phyloP scores from a whole-genome alignment of 495 filamentous ascomycete genomes.

The Aspergillus kassunensis region DNA sequence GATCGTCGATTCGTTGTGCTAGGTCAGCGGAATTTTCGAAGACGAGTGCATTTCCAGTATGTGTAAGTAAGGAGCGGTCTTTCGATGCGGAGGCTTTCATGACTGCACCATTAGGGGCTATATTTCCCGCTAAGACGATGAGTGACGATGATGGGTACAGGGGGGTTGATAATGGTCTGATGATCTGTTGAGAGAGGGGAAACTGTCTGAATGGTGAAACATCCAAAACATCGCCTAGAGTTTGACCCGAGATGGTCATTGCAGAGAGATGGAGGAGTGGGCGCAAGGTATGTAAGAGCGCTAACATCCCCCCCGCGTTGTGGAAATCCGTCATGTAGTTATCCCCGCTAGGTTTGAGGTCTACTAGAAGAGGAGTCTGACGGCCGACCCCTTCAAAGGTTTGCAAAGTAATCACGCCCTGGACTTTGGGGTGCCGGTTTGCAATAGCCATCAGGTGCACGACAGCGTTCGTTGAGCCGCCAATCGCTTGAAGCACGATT shows the following conservation, averaged over 20 bases:
- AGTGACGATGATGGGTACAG: slow-evolving; percentile 54
- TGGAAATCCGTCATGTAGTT: slow-evolving; percentile 74
- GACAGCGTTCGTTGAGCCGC: slow-evolving; percentile 65
- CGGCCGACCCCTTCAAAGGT: slow-evolving; percentile 59
- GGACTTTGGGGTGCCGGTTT: slow-evolving; percentile 53
- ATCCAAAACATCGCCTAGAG: slow-evolving; percentile 53
- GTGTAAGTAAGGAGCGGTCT: slow-evolving; percentile 43
- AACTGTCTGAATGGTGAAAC: slow-evolving; percentile 40
- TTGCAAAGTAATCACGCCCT: slow-evolving; percentile 51
- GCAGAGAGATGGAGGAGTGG: slow-evolving; percentile 57
- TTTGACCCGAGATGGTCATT: slow-evolving; percentile 54
- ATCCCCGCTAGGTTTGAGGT: slow-evolving; percentile 63
- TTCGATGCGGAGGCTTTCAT: slow-evolving; percentile 63
- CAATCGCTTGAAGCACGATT: slow-evolving; percentile 64
- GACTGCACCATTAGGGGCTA: slow-evolving; percentile 54
- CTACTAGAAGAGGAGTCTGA: slow-evolving; percentile 56
- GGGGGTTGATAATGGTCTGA: slow-evolving; percentile 49
- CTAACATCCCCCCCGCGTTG: slow-evolving; percentile 61
- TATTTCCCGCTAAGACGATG: slow-evolving; percentile 52
- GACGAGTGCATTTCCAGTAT: slow-evolving; percentile 55
- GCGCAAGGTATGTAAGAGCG: slow-evolving; percentile 50
- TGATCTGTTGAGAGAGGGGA: slow-evolving; percentile 38
- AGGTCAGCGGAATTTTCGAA: slow-evolving; percentile 56
- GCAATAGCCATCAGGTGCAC: slow-evolving; percentile 63
- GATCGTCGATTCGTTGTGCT: slow-evolving; percentile 54